phyloP scores from a whole-genome alignment of 2,329 filamentous ascomycete genomes.

The Fusarium concolor region DNA sequence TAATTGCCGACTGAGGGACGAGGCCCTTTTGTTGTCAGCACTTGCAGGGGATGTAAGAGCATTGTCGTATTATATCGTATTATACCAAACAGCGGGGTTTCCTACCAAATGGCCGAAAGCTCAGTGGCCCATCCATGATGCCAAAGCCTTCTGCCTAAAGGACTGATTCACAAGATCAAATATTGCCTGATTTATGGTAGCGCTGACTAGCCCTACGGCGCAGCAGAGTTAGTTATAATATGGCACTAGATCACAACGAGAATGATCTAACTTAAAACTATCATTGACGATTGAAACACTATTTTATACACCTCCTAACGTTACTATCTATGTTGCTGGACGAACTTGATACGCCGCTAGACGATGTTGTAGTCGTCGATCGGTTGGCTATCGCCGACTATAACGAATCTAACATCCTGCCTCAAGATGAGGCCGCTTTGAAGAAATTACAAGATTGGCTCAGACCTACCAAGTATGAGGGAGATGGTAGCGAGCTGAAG shows the following conservation, averaged over 20 bases:
- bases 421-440: conserved; percentile 41
- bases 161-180: neutral
- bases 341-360: neutral
- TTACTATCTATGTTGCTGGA: neutral
- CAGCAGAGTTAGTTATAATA: too few relatives aligned
- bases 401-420: conserved; percentile 49
- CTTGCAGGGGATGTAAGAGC: neutral
- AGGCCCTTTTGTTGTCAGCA: too few relatives aligned
- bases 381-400: conserved; percentile 47
- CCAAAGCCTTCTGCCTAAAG: neutral
- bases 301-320: too few relatives aligned
- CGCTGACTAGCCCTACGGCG: neutral
- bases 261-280: neutral
- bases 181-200: too few relatives aligned
- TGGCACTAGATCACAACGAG: neutral
- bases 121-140: too few relatives aligned
- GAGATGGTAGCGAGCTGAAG: conserved; percentile 26
- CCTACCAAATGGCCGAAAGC: too few relatives aligned
- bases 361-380: conserved; percentile 37
- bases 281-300: neutral
- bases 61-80: too few relatives aligned
- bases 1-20: too few relatives aligned
- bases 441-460: conserved; percentile 31
- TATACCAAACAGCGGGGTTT: neutral
- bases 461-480: conserved; percentile 25